Evolutionary conservation across 1,284 basidiomycete species (phyloP), one percentile per base, ranked within the genome.

Genomic region (Laetiporus sulphureus): DNA sequence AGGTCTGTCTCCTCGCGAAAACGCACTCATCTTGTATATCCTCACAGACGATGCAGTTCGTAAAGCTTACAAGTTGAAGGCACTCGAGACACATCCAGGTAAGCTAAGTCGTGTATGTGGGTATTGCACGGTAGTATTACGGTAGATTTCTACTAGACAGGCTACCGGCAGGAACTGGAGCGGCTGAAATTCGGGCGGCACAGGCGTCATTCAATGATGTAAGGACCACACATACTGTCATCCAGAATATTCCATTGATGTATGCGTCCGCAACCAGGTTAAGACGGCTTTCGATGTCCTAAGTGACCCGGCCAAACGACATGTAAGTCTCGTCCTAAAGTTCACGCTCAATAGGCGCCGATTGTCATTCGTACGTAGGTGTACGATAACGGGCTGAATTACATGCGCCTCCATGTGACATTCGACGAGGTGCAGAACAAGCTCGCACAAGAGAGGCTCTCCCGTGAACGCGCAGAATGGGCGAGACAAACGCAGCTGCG

Each of bases 381-480:
- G 25, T 84, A 84, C 40, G 57, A 60, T 46, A 54, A 58, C 37
- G 59, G 58, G 25, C 46, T 59, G 36, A 53, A 59, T 44, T 59
- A 48, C 47, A 15, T 58, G 16, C 54, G 53, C 22, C 38, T 44
- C n/a, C 44, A 31, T 31, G 40, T 36, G 43, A 44, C 37, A 38
- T 42, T 48, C 20, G 51, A 53, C 16, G 61, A 61, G 25, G 68
- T 71, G 32, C 69, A 72, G 44, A 61, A 64, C 20, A 67, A 58
- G 21, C 68, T 75, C n/a, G 67, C 68, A 41, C 69, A 72, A 44
- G 61, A 64, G 19, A 67, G 58, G 21, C 68, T 75, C n/a, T 67
- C 68, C 41, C 69, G 68, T 36, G 79, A 82, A 24, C 70, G 81
- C 37, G 70, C 72, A 34, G 73, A 73, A 51, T 83, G 81, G 80